Evolutionary conservation across 106 monocot species (phyloP).

Genomic region (Dendrobium catenatum): DNA sequence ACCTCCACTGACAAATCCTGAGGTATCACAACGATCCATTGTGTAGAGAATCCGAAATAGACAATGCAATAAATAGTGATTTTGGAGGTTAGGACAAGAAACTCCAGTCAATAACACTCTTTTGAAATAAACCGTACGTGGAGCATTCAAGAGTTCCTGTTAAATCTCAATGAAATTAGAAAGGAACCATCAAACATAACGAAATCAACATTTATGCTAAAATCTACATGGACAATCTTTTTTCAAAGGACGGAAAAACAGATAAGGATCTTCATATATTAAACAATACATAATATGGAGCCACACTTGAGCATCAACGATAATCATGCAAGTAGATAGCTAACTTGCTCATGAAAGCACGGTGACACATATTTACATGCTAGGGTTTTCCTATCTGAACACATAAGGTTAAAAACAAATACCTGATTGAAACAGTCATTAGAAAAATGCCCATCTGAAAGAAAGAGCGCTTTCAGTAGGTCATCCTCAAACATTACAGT

Average conservation of each 20-base stretch:
- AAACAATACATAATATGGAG: not conserved
- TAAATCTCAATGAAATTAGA: not conserved
- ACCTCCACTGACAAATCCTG: slow-evolving; percentile 59
- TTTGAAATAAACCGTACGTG: not conserved
- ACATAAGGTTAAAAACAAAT: not conserved
- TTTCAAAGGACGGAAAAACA: not conserved
- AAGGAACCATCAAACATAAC: not conserved
- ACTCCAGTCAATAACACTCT: not conserved
- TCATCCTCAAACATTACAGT: no score
- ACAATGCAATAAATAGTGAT: slow-evolving; percentile 6
- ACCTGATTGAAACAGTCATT: not conserved
- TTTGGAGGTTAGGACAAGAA: not conserved
- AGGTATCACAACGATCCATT: slow-evolving; percentile 54
- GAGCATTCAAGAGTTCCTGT: slow-evolving; percentile 6
- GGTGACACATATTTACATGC: not conserved
- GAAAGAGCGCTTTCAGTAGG: no score
- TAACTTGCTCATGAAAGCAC: not conserved
- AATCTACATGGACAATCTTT: not conserved
- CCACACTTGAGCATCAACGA: not conserved
- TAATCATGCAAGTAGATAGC: not conserved
- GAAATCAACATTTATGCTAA: not conserved
- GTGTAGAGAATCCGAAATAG: slow-evolving; percentile 2
- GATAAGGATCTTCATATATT: not conserved
- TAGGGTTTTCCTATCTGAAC: not conserved
- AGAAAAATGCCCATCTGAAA: no score